Evolutionary conservation across 176 grass and related monocot genomes (phyloP), one percentile per base, ranked within the genome.

Genomic region (Juncus inflexus): DNA sequence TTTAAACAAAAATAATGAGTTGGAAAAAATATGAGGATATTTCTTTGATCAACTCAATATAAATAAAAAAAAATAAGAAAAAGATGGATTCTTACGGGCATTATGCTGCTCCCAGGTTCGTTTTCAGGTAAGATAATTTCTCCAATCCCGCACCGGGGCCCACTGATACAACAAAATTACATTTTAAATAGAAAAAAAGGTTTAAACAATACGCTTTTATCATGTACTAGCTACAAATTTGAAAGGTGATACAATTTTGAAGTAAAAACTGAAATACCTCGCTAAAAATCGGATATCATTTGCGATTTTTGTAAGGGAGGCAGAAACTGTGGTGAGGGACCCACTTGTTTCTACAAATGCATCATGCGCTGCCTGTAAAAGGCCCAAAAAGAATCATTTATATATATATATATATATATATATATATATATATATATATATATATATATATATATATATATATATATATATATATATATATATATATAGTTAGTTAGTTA

Each of bases 181-280:
- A 47, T 47, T 28, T 28, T 28, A 47, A 47, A 47, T 6, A 47
- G 1, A 47, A 47, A 47, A 47, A 28, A 28, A 28, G 19, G 19
- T 28, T 28, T 28, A 28, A 28, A 28, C 19, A 28, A 28, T 28
- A 28, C 19, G 19, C 19, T 28, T 28, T 28, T 28, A 28, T 28
- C 19, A 28, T 28, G 19, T 28, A 28, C 19, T 28, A 28, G 19
- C 19, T 28, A 28, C 19, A 28, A 28, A 0, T 28, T 28, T 28
- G 19, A 28, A 28, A 28, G 19, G 19, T 28, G 19, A 28, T 28
- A 28, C 19, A 28, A 28, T 28, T 28, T 28, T 28, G 19, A 28
- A 28, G 19, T 28, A 28, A 28, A 28, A 28, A 28, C 19, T 47
- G 43, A 47, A 72, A 54, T 15, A 94, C 90, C 90, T 14, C 5